Percentiles rank a stretch among this genome's conserved stretches.
Conservation (phyloP, 2,329 filamentous ascomycete species). For the Periconia sp. region DNA sequence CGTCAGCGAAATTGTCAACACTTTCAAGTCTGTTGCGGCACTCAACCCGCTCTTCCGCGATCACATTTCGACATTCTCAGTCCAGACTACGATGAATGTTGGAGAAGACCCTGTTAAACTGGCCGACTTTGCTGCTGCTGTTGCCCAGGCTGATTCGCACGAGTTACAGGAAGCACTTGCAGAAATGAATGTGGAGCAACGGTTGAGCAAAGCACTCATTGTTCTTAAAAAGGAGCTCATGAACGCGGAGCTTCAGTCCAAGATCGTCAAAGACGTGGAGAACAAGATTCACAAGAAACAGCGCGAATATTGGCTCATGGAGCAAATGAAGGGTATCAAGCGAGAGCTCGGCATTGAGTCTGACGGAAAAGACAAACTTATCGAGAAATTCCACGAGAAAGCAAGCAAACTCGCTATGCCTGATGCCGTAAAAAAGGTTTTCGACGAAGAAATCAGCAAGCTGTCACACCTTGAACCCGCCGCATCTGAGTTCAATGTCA, state of each 20-base stretch:
- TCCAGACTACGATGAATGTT: slow-evolving; percentile 87
- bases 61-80: slow-evolving; percentile 85
- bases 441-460: slow-evolving; percentile 98
- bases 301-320: slow-evolving; percentile 97
- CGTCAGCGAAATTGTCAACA: slow-evolving; percentile 97
- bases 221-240: slow-evolving; percentile 98
- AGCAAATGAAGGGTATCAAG: slow-evolving; percentile 98
- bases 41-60: slow-evolving; percentile 95
- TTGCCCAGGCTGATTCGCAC: slow-evolving; percentile 79
- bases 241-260: slow-evolving; percentile 95
- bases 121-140: slow-evolving; percentile 94
- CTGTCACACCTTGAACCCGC: slow-evolving; percentile 92
- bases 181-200: slow-evolving; percentile 86
- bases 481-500: slow-evolving; percentile 98
- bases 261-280: slow-evolving; percentile 97
- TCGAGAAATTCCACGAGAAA: slow-evolving; percentile 97
- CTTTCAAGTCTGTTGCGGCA: slow-evolving; percentile 94
- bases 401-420: slow-evolving; percentile 93
- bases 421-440: slow-evolving; percentile 93
- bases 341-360: slow-evolving; percentile 94
- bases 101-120: slow-evolving; percentile 93
- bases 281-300: slow-evolving; percentile 96
- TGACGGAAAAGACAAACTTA: slow-evolving; percentile 96
- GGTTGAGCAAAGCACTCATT: slow-evolving; percentile 86
- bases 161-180: slow-evolving; percentile 92